Percentiles rank a stretch among this genome's conserved stretches.
phyloP scores from a whole-genome alignment of 345 rosid species.

The Conringia planisiliqua region DNA sequence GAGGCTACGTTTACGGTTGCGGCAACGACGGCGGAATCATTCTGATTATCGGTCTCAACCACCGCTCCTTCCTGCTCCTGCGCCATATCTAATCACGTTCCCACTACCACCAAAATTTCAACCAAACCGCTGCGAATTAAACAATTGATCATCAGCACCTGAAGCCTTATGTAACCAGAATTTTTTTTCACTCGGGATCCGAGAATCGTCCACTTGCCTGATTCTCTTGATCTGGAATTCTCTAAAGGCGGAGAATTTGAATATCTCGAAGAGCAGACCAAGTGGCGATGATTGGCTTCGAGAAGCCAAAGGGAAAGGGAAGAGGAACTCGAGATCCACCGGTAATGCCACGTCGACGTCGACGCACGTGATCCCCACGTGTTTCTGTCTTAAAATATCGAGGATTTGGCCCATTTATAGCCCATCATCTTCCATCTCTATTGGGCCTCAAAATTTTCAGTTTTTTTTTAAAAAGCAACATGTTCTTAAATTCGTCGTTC shows the following conservation, averaged over 20 bases:
- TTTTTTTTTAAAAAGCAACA: not conserved
- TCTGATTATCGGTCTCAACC: slow-evolving; percentile 36
- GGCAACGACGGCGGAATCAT: slow-evolving; percentile 26
- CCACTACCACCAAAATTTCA: not conserved
- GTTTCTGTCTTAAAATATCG: not conserved
- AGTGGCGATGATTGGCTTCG: slow-evolving; percentile 17
- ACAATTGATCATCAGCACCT: slow-evolving; percentile 9
- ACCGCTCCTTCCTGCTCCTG: slow-evolving; percentile 35
- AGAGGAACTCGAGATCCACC: slow-evolving; percentile 20
- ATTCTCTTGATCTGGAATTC: slow-evolving; percentile 7
- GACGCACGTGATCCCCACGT: slow-evolving; percentile 18
- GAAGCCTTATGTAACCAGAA: not conserved
- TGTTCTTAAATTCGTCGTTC: not conserved
- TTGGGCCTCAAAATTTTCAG: not conserved
- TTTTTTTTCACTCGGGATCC: not conserved
- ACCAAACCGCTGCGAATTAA: slow-evolving; percentile 16
- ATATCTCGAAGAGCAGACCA: slow-evolving; percentile 1
- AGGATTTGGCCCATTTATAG: not conserved
- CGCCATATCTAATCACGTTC: slow-evolving; percentile 33
- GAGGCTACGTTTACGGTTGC: not conserved
- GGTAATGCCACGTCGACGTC: slow-evolving; percentile 5
- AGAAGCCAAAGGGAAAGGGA: not conserved
- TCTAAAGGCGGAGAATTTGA: slow-evolving; percentile 6
- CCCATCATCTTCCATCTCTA: not conserved
- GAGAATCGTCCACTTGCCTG: slow-evolving; percentile 14